Evolutionary conservation across 1,284 basidiomycete species (phyloP).

Genomic region (Ganoderma lucidum): DNA sequence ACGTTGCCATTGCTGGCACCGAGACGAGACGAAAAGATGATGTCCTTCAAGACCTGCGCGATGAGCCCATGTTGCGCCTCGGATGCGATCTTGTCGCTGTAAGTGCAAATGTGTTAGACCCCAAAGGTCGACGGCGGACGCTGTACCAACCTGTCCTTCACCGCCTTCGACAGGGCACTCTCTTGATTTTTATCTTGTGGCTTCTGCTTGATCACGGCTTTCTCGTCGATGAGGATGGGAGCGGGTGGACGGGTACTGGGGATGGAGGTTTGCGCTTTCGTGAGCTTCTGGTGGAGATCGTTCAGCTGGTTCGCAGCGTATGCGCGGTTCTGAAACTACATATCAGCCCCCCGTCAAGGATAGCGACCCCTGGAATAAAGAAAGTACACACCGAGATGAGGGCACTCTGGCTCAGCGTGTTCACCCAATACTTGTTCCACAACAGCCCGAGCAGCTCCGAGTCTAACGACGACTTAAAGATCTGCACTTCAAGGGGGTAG

Average conservation of each 20-base stretch:
- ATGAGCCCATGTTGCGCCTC: conserved; percentile 94
- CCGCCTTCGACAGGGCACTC: conserved; percentile 80
- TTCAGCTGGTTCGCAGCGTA: conserved; percentile 90
- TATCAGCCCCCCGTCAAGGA: not conserved
- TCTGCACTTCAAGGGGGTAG: conserved; percentile 92
- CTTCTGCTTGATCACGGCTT: conserved; percentile 56
- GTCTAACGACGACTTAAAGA: conserved; percentile 93
- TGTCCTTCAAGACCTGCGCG: conserved; percentile 88
- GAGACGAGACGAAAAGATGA: conserved; percentile 78
- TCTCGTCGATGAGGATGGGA: conserved; percentile 58
- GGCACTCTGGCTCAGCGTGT: conserved; percentile 91
- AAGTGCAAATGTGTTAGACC: not conserved
- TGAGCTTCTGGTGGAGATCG: conserved; percentile 90
- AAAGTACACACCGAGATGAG: conserved; percentile 79
- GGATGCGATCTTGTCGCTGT: conserved; percentile 82
- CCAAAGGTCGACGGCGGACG: not conserved
- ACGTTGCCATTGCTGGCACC: conserved; percentile 33
- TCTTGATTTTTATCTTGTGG: conserved; percentile 83
- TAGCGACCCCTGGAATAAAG: too few species aligned
- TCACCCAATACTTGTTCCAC: conserved; percentile 99
- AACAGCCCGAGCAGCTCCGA: conserved; percentile 87
- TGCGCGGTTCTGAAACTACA: conserved; percentile 76
- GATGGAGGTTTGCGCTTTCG: conserved; percentile 66
- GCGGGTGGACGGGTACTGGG: conserved; percentile 61
- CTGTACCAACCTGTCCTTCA: conserved; percentile 79